These are phyloP conservation scores for Beverwykella pulmonaria DNA, from an alignment of 495 filamentous ascomycete genomes.

Conservation along the genomic window DNA sequence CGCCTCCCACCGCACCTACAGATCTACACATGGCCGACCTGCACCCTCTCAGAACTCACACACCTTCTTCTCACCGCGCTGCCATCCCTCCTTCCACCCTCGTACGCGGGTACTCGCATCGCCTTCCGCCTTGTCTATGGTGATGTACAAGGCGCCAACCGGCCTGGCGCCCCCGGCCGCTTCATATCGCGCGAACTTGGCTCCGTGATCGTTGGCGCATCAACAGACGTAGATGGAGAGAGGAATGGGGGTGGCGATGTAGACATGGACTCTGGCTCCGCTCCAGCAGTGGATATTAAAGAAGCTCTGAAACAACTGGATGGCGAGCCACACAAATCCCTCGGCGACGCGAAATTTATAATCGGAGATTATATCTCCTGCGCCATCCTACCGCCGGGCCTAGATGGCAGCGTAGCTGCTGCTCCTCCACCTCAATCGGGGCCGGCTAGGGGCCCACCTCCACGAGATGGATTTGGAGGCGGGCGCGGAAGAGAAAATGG, in stretches of 20 bases:
- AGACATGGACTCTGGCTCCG: slow-evolving; percentile 26
- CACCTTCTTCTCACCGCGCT: slow-evolving; percentile 70
- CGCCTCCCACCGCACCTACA: slow-evolving; percentile 69
- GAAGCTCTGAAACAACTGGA: slow-evolving; percentile 43
- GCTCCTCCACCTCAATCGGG: slow-evolving; percentile 49
- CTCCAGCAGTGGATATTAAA: slow-evolving; percentile 6
- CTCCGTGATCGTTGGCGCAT: slow-evolving; percentile 72
- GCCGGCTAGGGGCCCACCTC: slow-evolving; percentile 7
- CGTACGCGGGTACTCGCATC: slow-evolving; percentile 76
- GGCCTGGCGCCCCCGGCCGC: slow-evolving; percentile 45
- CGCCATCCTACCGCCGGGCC: slow-evolving; percentile 73
- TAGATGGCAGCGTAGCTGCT: slow-evolving; percentile 73
- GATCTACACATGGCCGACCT: slow-evolving; percentile 87
- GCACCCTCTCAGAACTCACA: slow-evolving; percentile 80
- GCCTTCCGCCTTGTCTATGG: slow-evolving; percentile 86
- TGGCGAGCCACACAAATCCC: slow-evolving; percentile 69
- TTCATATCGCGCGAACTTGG: slow-evolving; percentile 80
- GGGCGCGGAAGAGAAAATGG: slow-evolving; percentile 20
- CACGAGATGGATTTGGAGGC: slow-evolving; percentile 39
- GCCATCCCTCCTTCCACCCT: slow-evolving; percentile 70
- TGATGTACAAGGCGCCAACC: slow-evolving; percentile 61
- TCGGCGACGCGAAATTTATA: slow-evolving; percentile 76
- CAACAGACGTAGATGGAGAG: slow-evolving; percentile 40
- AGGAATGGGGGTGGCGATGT: slow-evolving; percentile 20
- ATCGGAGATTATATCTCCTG: slow-evolving; percentile 86